A percentile compares a stretch with the other conserved stretches of the same genome.
Evolutionary conservation across 2,329 filamentous ascomycete species (phyloP).

Genomic region (Balansia obtecta): DNA sequence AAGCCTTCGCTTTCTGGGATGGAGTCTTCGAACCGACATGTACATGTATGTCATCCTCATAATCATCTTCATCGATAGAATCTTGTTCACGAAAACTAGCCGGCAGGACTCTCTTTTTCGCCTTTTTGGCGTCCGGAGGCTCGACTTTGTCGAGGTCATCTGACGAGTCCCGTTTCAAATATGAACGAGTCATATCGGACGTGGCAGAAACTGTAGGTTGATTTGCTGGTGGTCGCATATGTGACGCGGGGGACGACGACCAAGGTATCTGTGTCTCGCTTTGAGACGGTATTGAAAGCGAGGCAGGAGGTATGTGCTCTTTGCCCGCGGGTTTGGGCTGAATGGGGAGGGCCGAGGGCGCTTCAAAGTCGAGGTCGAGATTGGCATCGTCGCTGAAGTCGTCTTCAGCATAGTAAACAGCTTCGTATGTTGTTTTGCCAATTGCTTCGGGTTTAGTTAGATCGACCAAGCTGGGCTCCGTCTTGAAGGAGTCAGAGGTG

Average conservation of each 20-base stretch:
- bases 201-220: conserved; percentile 8
- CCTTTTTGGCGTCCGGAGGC: conserved; percentile 18
- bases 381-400: conserved; percentile 81
- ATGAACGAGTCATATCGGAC: conserved; percentile 12
- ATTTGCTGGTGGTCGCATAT: conserved; percentile 26
- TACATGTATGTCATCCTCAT: neutral
- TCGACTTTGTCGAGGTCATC: conserved; percentile 17
- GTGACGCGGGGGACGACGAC: conserved; percentile 53
- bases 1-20: conserved; percentile 22
- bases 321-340: conserved; percentile 14
- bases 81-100: conserved; percentile 24
- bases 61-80: conserved; percentile 21
- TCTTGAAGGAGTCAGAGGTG: conserved; percentile 34
- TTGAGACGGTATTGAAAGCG: conserved; percentile 17
- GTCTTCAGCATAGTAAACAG: conserved; percentile 58
- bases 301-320: conserved; percentile 16
- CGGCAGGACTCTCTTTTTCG: conserved; percentile 56
- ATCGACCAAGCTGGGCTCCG: conserved; percentile 19
- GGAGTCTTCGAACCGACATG: conserved; percentile 16
- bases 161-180: conserved; percentile 31
- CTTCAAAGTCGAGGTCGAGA: conserved; percentile 56
- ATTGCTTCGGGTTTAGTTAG: conserved; percentile 18
- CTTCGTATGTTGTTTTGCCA: conserved; percentile 13
- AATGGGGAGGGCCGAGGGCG: conserved; percentile 39
- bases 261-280: conserved; percentile 42